Evolutionary conservation across 2,329 filamentous ascomycete genomes (phyloP), one percentile per base, ranked within the genome.

Genomic region (Moelleriella libera): DNA sequence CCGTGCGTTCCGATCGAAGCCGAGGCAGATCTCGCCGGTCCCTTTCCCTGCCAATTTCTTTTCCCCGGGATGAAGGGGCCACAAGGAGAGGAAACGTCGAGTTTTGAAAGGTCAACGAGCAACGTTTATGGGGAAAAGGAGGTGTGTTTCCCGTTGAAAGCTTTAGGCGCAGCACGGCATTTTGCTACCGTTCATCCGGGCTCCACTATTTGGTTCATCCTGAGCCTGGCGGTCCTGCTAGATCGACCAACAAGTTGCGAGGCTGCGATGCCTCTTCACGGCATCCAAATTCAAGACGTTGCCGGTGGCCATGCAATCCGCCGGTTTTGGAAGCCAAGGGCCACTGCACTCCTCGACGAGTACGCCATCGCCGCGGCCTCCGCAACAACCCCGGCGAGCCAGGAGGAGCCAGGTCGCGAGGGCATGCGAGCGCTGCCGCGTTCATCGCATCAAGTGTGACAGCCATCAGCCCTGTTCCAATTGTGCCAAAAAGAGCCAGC

Each of bases 391-490:
- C 41, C 41, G 14, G 21, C 41, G 41, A 42, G 9, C 4, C 21
- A 42, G 41, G 21, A 42, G 41, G 21, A 42, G 41, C 14, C 41
- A 42, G 21, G 41, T 42, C 7, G 5, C 41, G 41, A 42, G 41
- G 41, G 41, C 41, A 28, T 42, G 41, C 21, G 41, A 42, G 21
- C 21, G 43, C 9, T 44, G 43, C 48, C 63, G 65, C 2, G 53
- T 60, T 9, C 56, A 65, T 44, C 58, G 63, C 4, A 62, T 67
- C 47, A 62, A 62, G 46, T 68, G 66, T 48, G 64, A 68, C 52
- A 60, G 58, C 44, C 56, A 54, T 8, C 51, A 57, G 49, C 65
- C 66, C 7, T 68, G 65, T 50, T 51, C 51, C 30, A 63, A 65
- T 45, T 68, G 66, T 48, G 54, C 53, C 41, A 53, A 48, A 14